phyloP scores from a whole-genome alignment of 495 filamentous ascomycete genomes.

The Lepidopterella palustris region DNA sequence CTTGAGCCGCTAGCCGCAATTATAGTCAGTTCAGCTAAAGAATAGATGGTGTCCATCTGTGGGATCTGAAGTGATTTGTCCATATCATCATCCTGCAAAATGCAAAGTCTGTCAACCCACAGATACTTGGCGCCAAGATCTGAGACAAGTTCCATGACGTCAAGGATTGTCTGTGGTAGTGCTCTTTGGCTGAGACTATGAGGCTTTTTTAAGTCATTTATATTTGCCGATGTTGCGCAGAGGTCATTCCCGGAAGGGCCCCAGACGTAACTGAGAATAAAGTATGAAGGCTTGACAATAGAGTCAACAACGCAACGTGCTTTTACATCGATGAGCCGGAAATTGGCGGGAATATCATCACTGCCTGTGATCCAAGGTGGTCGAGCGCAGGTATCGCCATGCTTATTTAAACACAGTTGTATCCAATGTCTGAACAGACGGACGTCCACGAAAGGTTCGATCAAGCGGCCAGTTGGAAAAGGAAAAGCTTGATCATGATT shows the following conservation, averaged over 20 bases:
- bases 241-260: background rate
- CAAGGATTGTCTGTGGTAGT: background rate
- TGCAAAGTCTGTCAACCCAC: background rate
- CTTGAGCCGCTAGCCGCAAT: background rate
- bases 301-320: background rate
- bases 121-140: background rate
- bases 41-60: background rate
- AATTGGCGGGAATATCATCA: background rate
- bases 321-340: constrained; percentile 1
- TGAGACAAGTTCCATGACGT: background rate
- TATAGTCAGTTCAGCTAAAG: background rate
- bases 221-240: background rate
- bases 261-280: background rate
- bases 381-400: constrained; percentile 1
- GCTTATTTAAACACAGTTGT: background rate
- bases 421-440: constrained; percentile 5
- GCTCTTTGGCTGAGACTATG: background rate
- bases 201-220: background rate
- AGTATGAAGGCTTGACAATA: background rate
- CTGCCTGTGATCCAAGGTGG: background rate
- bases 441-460: constrained; percentile 4
- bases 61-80: background rate
- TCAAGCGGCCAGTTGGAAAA: constrained; percentile 4
- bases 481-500: background rate
- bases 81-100: background rate